Evolutionary conservation across 2,329 filamentous ascomycete species (phyloP).

Genomic region (Didymella pinodella): DNA sequence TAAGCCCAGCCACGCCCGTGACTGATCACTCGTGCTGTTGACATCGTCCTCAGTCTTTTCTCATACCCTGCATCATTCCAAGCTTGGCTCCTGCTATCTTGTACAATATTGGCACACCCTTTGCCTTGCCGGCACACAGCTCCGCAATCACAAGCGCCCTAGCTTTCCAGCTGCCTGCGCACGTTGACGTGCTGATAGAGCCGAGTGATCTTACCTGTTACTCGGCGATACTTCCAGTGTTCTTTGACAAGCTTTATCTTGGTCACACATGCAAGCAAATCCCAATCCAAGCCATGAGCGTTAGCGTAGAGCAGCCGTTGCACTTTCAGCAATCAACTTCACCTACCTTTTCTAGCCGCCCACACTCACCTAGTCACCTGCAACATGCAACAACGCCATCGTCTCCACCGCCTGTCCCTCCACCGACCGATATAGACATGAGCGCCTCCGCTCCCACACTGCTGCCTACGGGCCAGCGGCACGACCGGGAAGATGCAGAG

Average conservation of each 20-base stretch:
- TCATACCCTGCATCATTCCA: not conserved
- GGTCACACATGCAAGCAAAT: conserved; percentile 18
- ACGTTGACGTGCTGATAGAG: not conserved
- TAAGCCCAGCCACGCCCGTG: conserved; percentile 36
- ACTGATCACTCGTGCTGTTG: conserved; percentile 6
- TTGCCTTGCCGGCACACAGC: conserved; percentile 3
- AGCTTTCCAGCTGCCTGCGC: conserved; percentile 7
- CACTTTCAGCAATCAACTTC: conserved; percentile 50
- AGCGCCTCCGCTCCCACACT: conserved; percentile 44
- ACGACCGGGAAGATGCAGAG: conserved; percentile 49
- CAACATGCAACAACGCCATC: conserved; percentile 40
- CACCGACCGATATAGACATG: conserved; percentile 45
- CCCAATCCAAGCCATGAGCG: conserved; percentile 47
- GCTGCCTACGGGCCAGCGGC: conserved; percentile 44
- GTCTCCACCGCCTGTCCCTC: conserved; percentile 36
- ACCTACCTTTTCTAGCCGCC: conserved; percentile 43
- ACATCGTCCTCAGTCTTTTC: conserved; percentile 2
- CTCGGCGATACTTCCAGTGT: not conserved
- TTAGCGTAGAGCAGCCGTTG: conserved; percentile 50
- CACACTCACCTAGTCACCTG: conserved; percentile 41
- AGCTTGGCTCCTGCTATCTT: not conserved
- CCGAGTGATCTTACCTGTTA: not conserved
- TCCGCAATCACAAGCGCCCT: conserved; percentile 2
- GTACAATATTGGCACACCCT: conserved; percentile 1
- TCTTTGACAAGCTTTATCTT: not conserved